These are phyloP conservation scores for Tetrahymena malaccensis DNA, from an alignment of 73 alveolate species.

Conservation along the genomic window DNA sequence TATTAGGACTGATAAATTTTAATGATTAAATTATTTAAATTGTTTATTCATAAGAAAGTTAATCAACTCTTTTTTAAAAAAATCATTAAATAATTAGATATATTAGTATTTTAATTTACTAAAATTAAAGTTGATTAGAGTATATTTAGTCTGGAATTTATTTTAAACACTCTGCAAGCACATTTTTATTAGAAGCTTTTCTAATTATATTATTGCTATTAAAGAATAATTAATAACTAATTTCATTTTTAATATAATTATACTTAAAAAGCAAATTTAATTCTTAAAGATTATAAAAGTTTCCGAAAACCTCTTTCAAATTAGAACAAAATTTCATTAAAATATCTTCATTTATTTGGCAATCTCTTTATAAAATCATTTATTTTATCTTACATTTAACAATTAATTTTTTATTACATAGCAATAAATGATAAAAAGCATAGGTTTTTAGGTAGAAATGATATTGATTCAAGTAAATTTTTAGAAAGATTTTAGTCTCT, in stretches of 20 bases:
- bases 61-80: background rate
- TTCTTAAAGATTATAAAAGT: background rate
- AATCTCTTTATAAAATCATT: background rate
- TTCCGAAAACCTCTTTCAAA: background rate
- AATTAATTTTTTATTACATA: background rate
- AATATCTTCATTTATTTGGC: background rate
- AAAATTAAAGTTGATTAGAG: background rate
- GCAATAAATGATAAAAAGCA: background rate
- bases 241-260: background rate
- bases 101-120: background rate
- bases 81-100: background rate
- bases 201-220: background rate
- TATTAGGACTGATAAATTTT: background rate
- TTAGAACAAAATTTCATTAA: background rate
- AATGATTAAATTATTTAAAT: no score
- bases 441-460: background rate
- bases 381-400: background rate
- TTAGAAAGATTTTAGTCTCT: background rate
- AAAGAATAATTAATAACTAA: background rate
- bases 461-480: background rate
- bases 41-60: background rate
- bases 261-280: background rate
- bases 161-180: background rate
- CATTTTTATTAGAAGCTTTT: background rate
- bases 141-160: background rate